phyloP scores from a whole-genome alignment of 2,329 filamentous ascomycete species.

The Monilinia vaccinii-corymbosi region DNA sequence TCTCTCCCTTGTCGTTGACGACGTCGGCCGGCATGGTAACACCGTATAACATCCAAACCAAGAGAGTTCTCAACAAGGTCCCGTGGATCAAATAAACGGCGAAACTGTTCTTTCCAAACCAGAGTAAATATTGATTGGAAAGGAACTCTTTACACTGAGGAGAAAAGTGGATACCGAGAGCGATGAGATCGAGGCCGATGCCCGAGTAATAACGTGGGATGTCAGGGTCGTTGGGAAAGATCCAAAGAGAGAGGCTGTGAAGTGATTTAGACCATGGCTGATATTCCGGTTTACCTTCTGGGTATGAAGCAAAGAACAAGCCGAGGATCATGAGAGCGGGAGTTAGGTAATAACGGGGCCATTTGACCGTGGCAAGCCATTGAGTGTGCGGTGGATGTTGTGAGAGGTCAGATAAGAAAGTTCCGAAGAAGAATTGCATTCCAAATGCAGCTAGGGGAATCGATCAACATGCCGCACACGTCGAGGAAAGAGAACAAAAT shows the following conservation, averaged over 20 bases:
- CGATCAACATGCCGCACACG: too few relatives aligned
- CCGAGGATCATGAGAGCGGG: slow-evolving; percentile 42
- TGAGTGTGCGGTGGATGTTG: slow-evolving; percentile 41
- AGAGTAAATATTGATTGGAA: slow-evolving; percentile 46
- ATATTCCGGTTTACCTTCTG: slow-evolving; percentile 45
- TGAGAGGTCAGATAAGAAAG: slow-evolving; percentile 51
- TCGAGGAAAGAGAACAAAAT: neutral
- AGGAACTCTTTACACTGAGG: slow-evolving; percentile 42
- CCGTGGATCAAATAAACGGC: slow-evolving; percentile 57
- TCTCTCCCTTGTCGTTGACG: slow-evolving; percentile 28
- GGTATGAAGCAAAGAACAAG: slow-evolving; percentile 50
- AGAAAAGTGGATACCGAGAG: slow-evolving; percentile 44
- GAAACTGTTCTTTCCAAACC: slow-evolving; percentile 55
- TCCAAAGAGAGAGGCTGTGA: slow-evolving; percentile 33
- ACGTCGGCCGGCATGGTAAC: slow-evolving; percentile 30
- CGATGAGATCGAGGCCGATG: slow-evolving; percentile 40
- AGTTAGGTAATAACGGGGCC: slow-evolving; percentile 38
- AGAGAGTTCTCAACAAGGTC: slow-evolving; percentile 47
- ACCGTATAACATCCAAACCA: slow-evolving; percentile 52
- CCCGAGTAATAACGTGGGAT: slow-evolving; percentile 41
- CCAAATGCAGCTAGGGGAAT: slow-evolving; percentile 39
- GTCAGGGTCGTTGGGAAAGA: slow-evolving; percentile 40
- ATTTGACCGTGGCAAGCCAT: slow-evolving; percentile 35
- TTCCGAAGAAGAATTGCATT: slow-evolving; percentile 53
- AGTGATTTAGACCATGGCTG: slow-evolving; percentile 44